Evolutionary conservation across 2,329 filamentous ascomycete species (phyloP), one percentile per base, ranked within the genome.

Genomic region (Diaporthe ilicicola): DNA sequence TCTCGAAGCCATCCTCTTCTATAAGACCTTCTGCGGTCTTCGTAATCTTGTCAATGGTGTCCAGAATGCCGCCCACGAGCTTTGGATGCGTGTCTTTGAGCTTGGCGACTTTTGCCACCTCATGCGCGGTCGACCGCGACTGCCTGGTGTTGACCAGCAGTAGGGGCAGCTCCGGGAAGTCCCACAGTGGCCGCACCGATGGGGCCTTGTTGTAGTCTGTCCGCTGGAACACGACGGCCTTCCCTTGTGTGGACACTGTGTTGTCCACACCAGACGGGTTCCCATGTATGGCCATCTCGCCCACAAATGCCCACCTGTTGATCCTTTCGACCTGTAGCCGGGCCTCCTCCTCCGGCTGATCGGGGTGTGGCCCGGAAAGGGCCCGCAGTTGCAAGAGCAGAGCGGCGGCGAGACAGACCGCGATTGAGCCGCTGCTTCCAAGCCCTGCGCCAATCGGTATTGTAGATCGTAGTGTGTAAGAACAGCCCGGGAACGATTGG

Each of bases 251-350:
- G 15, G 95, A 89, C 34, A 99, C 95, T 3, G 96, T 99, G 81
- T 99, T 99, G 82, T 99, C 96, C 53, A 99, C 94, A 0, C 96
- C 96, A 0, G 94, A 97, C 0, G 96, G 96, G 78, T 97, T 98
- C 46, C 95, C 96, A 79, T 99, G 96, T 74, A 98, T 98, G 82
- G 94, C 96, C 90, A 98, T 93, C 81, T 99, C 96, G 29, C 93
- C 93, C 0, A 99, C 96, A 81, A 98, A 98, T 0, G 96, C 95
- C 96, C 97, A 99, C 73, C 93, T 89, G 81, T 99, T 99, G 83
- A 99, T 98, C 74, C 95, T 91, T 83, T 98, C 95, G 37, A 98
- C 88, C 79, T 99, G 95, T 53, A 94, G 82, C 72, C 93, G 91
- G n/a, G 94, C 94, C 82, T 99, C 96, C 68, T 94, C 91, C 0